Conservation (phyloP, 345 rosid species). For the Citrus glauca region DNA sequence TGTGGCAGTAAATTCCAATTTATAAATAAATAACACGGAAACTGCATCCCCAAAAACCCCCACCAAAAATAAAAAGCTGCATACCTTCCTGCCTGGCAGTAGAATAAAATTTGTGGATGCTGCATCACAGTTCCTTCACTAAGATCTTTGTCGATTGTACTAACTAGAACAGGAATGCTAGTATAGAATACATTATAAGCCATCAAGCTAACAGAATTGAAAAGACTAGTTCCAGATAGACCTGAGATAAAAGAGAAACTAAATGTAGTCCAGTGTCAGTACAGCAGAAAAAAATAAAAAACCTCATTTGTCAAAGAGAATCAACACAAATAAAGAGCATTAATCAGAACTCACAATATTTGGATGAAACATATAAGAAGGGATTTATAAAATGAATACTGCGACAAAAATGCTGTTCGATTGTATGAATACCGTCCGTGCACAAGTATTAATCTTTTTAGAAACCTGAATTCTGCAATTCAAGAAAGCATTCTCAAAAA, state of each 20-base stretch:
- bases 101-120: slow-evolving; percentile 95
- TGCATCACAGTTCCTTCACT: slow-evolving; percentile 90
- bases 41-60: neutral
- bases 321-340: slow-evolving; percentile 3
- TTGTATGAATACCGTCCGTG: slow-evolving; percentile 98
- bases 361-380: slow-evolving; percentile 92
- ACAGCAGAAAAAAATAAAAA: slow-evolving; percentile 1
- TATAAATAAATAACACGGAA: neutral
- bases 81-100: slow-evolving; percentile 99
- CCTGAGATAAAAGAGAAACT: slow-evolving; percentile 99
- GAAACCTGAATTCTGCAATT: slow-evolving; percentile 84
- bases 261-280: slow-evolving; percentile 42
- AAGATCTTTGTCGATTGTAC: slow-evolving; percentile 96
- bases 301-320: slow-evolving; percentile 5
- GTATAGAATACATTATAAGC: slow-evolving; percentile 97
- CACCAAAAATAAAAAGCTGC: neutral
- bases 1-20: neutral
- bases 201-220: slow-evolving; percentile 98
- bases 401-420: slow-evolving; percentile 93
- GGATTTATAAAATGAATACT: slow-evolving; percentile 96
- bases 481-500: slow-evolving; percentile 15
- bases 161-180: slow-evolving; percentile 87
- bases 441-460: slow-evolving; percentile 86
- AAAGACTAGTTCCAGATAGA: slow-evolving; percentile 96
- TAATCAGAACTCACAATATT: slow-evolving; percentile 72